A percentile compares a stretch with the other conserved stretches of the same genome.
Conservation (phyloP, 768 basidiomycete genomes). For the Boletus sensibilis region DNA sequence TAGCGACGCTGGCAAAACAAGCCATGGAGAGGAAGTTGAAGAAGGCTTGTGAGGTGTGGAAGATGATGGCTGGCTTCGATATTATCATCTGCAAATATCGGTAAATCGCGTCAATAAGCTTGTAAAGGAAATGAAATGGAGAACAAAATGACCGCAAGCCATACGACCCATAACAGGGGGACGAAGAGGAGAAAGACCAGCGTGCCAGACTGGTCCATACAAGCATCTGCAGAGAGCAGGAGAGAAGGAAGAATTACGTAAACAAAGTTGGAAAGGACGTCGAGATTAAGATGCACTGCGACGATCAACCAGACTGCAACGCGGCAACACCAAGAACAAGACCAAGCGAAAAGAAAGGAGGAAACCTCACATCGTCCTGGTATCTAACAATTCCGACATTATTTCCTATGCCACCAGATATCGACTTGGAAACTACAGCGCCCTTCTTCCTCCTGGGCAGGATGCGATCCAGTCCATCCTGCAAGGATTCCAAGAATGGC, state of each 20-base stretch:
- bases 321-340: conserved; percentile 3
- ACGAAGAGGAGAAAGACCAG: conserved; percentile 65
- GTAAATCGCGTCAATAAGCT: conserved; percentile 16
- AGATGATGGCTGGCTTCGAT: conserved; percentile 77
- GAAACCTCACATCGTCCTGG: conserved; percentile 68
- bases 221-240: conserved; percentile 31
- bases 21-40: conserved; percentile 93
- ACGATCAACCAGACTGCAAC: conserved; percentile 17
- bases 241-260: conserved; percentile 34
- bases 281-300: conserved; percentile 22
- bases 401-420: conserved; percentile 56
- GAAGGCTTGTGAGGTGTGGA: conserved; percentile 77
- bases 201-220: conserved; percentile 43
- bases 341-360: background rate
- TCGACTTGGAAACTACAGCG: conserved; percentile 31
- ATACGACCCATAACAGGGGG: conserved; percentile 61
- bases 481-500: conserved; percentile 30
- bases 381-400: conserved; percentile 59
- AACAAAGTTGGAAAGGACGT: conserved; percentile 22
- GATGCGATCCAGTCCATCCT: conserved; percentile 33
- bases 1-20: conserved; percentile 86
- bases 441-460: conserved; percentile 23
- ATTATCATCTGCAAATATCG: conserved; percentile 69
- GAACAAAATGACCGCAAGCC: conserved; percentile 60
- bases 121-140: conserved; percentile 3